phyloP scores from a whole-genome alignment of 148 eudicot genomes.

The Heliamphora exappendiculata region DNA sequence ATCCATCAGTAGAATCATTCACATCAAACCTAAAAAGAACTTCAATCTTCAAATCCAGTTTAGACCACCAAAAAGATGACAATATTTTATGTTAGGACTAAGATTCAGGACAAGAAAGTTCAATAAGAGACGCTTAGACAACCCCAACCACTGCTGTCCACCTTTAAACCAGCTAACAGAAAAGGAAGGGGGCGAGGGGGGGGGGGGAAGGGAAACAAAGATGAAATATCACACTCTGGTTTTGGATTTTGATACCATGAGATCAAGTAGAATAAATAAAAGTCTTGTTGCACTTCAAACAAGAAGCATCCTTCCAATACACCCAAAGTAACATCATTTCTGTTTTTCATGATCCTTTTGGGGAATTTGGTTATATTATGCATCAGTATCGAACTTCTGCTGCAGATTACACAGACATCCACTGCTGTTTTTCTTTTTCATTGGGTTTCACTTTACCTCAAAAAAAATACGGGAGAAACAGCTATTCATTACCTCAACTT shows the following conservation, averaged over 20 bases:
- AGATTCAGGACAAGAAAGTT: background rate
- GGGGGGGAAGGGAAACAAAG: too few relatives aligned
- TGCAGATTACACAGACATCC: background rate
- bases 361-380: background rate
- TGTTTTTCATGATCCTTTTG: background rate
- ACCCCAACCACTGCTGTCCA: background rate
- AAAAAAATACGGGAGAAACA: background rate
- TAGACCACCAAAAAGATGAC: background rate
- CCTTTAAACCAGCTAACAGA: background rate
- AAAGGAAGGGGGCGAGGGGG: too few relatives aligned
- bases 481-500: conserved; percentile 55
- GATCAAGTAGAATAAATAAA: background rate
- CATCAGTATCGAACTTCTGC: background rate
- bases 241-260: background rate
- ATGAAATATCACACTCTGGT: background rate
- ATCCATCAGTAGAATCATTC: background rate
- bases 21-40: background rate
- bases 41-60: conserved; percentile 5
- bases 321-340: background rate
- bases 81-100: background rate
- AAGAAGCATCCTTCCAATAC: background rate
- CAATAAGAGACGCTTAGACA: background rate
- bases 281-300: background rate
- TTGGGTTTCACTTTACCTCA: background rate
- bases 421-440: background rate